Evolutionary conservation across 805 yeast genomes (phyloP).

Genomic region (Hanseniaspora lindneri): DNA sequence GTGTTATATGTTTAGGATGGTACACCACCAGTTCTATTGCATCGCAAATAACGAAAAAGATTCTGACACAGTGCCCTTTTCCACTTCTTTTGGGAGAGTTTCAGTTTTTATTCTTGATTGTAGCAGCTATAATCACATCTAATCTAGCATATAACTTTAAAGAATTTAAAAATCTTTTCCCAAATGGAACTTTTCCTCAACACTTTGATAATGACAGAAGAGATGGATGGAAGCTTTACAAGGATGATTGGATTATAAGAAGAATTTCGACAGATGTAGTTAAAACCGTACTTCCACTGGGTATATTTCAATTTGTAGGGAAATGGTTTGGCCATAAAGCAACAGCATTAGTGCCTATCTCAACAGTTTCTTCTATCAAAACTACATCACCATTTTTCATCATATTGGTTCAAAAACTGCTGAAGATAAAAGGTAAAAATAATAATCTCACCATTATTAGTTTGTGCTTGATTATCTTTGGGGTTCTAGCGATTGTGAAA

Average conservation of each 20-base stretch:
- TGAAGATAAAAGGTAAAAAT: conserved; percentile 14
- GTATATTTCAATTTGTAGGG: conserved; percentile 54
- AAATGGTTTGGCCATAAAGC: conserved; percentile 53
- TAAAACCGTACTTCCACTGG: conserved; percentile 48
- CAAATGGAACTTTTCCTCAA: conserved; percentile 43
- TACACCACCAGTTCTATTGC: conserved; percentile 51
- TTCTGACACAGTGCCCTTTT: conserved; percentile 43
- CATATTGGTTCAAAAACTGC: conserved; percentile 37
- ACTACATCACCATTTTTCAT: conserved; percentile 54
- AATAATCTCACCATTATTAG: conserved; percentile 21
- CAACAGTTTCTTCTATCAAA: conserved; percentile 60
- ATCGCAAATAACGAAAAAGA: conserved; percentile 49
- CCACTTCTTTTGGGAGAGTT: conserved; percentile 56
- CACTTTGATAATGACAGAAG: conserved; percentile 20
- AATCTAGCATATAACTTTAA: conserved; percentile 29
- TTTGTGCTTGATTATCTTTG: conserved; percentile 22
- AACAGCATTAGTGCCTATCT: conserved; percentile 51
- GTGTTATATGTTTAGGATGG: conserved; percentile 44
- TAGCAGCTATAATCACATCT: conserved; percentile 34
- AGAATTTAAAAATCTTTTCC: conserved; percentile 32
- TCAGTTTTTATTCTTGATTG: conserved; percentile 45
- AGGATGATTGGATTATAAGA: conserved; percentile 19
- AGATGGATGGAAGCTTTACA: conserved; percentile 22
- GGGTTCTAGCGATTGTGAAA: conserved; percentile 25
- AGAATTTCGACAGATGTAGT: conserved; percentile 33